Evolutionary conservation across 371 early-diverging fungal genomes (phyloP).

Genomic region (Mortierella sp.): DNA sequence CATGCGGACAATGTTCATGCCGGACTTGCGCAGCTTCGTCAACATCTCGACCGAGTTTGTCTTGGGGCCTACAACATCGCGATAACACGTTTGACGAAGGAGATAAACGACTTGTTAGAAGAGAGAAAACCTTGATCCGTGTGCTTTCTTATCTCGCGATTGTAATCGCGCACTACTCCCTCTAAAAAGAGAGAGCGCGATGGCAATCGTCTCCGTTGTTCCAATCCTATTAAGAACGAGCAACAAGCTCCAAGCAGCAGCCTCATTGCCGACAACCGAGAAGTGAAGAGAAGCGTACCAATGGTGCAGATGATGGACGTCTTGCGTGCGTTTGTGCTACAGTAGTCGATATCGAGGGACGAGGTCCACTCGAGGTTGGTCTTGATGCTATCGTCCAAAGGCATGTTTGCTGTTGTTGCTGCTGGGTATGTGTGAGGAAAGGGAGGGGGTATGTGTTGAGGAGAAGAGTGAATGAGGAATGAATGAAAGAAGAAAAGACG

Average conservation of each 20-base stretch:
- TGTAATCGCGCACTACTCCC: background rate
- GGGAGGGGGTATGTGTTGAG: background rate
- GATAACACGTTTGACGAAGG: background rate
- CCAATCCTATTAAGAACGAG: no score
- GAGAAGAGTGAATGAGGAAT: constrained; percentile 8
- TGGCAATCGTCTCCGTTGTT: no score
- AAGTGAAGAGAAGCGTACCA: constrained; percentile 59
- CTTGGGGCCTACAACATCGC: constrained; percentile 74
- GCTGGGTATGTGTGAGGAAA: background rate
- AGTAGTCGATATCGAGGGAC: constrained; percentile 75
- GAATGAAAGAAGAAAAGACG: background rate
- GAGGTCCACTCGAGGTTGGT: constrained; percentile 81
- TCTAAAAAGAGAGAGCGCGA: background rate
- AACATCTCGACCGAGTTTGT: constrained; percentile 90
- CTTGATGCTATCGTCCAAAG: constrained; percentile 42
- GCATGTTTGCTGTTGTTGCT: background rate
- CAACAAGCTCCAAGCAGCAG: no score
- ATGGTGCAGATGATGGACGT: constrained; percentile 90
- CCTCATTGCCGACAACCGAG: background rate
- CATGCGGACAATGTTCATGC: constrained; percentile 97
- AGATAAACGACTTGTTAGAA: background rate
- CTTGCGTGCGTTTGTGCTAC: constrained; percentile 77
- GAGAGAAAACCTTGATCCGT: background rate
- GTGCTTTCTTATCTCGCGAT: background rate
- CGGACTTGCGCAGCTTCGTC: constrained; percentile 88